phyloP scores from a whole-genome alignment of 2,329 filamentous ascomycete genomes.

The Tolypocladium album region DNA sequence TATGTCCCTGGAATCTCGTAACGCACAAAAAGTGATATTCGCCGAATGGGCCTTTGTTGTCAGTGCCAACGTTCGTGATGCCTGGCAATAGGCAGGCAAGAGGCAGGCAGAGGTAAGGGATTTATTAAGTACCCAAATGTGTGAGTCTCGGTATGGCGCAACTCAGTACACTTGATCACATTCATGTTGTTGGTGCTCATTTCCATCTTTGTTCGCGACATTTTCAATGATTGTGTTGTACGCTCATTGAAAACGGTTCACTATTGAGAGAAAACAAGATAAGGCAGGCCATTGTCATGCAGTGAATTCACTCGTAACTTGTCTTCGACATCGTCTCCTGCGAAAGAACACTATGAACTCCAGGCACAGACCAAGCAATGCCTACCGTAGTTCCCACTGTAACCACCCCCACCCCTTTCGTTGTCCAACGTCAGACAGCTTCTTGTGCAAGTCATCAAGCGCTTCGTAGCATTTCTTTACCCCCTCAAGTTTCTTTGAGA shows the following conservation, averaged over 20 bases:
- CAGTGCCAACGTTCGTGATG: background rate
- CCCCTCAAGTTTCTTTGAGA: background rate
- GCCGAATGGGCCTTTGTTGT: background rate
- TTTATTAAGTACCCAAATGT: background rate
- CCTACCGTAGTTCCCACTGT: background rate
- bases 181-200: too few relatives aligned
- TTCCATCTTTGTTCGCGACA: background rate
- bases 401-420: too few relatives aligned
- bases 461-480: background rate
- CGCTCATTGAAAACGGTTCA: background rate
- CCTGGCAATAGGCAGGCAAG: background rate
- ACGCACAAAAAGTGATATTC: background rate
- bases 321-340: background rate
- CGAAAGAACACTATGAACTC: background rate
- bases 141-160: background rate
- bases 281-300: background rate
- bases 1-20: background rate
- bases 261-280: background rate
- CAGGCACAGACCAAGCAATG: background rate
- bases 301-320: too few relatives aligned
- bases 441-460: background rate
- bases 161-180: background rate
- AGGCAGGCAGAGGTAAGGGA: background rate
- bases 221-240: background rate
- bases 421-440: background rate